Base-by-base conservation (phyloP, 495 filamentous ascomycete species). In the Lentithecium fluviatile region DNA sequence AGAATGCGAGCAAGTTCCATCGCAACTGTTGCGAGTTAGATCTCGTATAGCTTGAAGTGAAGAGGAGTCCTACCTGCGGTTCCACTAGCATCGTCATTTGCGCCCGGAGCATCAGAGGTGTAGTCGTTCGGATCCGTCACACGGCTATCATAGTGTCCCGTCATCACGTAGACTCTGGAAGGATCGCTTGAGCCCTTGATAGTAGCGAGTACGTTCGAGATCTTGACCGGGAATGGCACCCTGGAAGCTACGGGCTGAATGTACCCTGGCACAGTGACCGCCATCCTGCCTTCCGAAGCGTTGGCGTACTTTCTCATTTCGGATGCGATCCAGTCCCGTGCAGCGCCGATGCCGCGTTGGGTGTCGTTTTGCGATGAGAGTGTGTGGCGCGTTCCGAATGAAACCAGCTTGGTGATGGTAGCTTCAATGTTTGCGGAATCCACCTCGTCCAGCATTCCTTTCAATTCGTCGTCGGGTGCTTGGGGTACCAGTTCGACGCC, bases 101-200 rank as follows among this genome's bases (percentile, higher is more conserved):
- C 78, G 8, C 80, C 80, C 6, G 80, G 80, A 7, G 79, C 78
- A 55, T 80, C 77, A 58, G 63, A 67, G n/a, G 71, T 73, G 60
- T 76, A 81, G 63, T 83, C 69, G 26, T 76, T 71, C 5, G 76
- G 58, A 63, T 83, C 73, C n/a, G 73, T 75, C 8, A 73, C 70
- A 7, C 80, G 70, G 37, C 67, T 76, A 61, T 83, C 80, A 69
- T 83, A 83, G 58, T 83, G 80, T 6, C 79, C 79, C 2, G 76
- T 77, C 3, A 81, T 72, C 6, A 83, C 78, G 58, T 81, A 79
- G 17, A 75, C 60, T 34, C 80, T 68, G n/a, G 73, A 69, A 2
- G 76, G 75, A 50, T 78, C 77, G 19, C 64, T 68, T 25, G 71
- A 75, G 24, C 80, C 80, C n/a, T 74, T 71, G 51, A 83, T 65